Base-by-base conservation (phyloP, 805 yeast species). In the Candida maesae region DNA sequence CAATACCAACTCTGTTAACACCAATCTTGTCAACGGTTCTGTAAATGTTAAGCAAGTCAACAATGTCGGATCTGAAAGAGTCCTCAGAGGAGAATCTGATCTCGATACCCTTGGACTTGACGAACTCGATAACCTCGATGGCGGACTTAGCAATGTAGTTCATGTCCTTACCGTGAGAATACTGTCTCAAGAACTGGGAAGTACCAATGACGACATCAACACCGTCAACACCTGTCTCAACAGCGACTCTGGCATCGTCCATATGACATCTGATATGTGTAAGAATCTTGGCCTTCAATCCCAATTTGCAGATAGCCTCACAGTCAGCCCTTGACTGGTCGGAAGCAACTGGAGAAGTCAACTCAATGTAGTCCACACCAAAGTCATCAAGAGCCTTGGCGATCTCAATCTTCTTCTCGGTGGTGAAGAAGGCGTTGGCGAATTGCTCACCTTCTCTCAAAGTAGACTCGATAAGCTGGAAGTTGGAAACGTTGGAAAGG, bases 201-300 rank as follows among this genome's bases (percentile, higher is more conserved):
- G 98, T 91, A 51, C 98, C 98, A 66, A 91, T 91, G 45, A 91
- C 97, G 43, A 91, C 96, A 70, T 93, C 97, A 48, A 91, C 98
- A 68, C 98, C 99, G 64, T 93, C 98, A 39, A 93, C 99, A 64
- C 99, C 98, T 29, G 98, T 91, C 60, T 87, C 93, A 35, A 91
- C 99, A 6, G 99, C 99, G 45, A 93, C 86, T 57, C 83, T 77
- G 42, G 98, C 99, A 60, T 93, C 99, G 66, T 91, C 98, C 97
- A 91, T 91, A 70, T 91, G 97, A 69, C 99, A 91, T 68, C 98
- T 80, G 54, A 93, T 93, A 66, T 91, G 98, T 36, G 99, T 91
- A 53, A 91, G 77, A 50, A 93, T 88, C 73, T 93, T 91, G 50
- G 97, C 91, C 70, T 85, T 88, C 64, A 91, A 79, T 10, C 98